Conservation (phyloP, 2,329 filamentous ascomycete genomes). For the Xylariaceae sp. region DNA sequence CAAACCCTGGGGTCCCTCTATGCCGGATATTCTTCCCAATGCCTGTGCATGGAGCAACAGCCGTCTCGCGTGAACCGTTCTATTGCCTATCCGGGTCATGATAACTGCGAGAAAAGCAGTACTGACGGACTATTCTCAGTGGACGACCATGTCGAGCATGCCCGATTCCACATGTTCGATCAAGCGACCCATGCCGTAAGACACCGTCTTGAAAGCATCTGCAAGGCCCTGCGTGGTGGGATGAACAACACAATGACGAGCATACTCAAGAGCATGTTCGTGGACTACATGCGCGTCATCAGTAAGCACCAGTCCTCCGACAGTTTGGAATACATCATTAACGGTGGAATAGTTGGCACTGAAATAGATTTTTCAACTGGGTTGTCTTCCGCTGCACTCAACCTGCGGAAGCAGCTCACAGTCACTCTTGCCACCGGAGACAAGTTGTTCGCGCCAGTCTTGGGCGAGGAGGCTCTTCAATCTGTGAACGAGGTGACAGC, state of each 20-base stretch:
- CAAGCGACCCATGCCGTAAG: constrained; percentile 40
- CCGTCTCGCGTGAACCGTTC: too few relatives aligned
- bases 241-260: constrained; percentile 11
- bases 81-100: too few relatives aligned
- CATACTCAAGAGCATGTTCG: constrained; percentile 11
- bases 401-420: constrained; percentile 5
- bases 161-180: constrained; percentile 46
- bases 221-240: constrained; percentile 8
- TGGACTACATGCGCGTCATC: constrained; percentile 22
- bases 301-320: constrained; percentile 12
- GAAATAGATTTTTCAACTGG: constrained; percentile 7
- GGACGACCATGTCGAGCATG: constrained; percentile 37
- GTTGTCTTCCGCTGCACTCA: constrained; percentile 11
- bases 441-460: constrained; percentile 13
- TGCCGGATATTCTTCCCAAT: too few relatives aligned
- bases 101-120: too few relatives aligned
- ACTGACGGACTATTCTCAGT: constrained; percentile 22
- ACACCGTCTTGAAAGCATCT: constrained; percentile 36
- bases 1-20: too few relatives aligned
- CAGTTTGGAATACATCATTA: constrained; percentile 2
- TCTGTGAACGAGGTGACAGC: not conserved
- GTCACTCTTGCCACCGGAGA: constrained; percentile 12
- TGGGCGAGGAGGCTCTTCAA: constrained; percentile 2
- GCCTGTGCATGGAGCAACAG: too few relatives aligned
- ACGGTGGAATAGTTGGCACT: constrained; percentile 17